phyloP scores from a whole-genome alignment of 495 filamentous ascomycete genomes.

The Monascus purpureus region DNA sequence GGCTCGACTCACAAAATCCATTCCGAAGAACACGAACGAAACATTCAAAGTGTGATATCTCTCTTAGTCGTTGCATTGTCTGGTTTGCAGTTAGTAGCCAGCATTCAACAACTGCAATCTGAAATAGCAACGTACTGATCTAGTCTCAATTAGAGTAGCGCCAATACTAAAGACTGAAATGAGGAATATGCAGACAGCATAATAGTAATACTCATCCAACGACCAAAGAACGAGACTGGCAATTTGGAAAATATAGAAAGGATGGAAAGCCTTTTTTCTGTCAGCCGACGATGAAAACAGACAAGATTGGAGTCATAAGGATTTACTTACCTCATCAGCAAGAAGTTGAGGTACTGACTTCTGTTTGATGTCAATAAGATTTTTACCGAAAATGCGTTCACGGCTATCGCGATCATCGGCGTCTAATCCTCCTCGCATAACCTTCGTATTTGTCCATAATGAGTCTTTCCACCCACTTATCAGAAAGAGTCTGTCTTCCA shows the following conservation, averaged over 20 bases:
- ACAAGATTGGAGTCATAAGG: neutral
- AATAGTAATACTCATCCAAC: slow-evolving; percentile 91
- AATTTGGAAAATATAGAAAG: slow-evolving; percentile 97
- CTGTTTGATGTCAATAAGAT: slow-evolving; percentile 80
- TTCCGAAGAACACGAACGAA: slow-evolving; percentile 86
- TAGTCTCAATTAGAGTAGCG: slow-evolving; percentile 80
- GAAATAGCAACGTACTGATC: slow-evolving; percentile 41
- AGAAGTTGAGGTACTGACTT: slow-evolving; percentile 73
- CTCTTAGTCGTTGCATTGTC: slow-evolving; percentile 82
- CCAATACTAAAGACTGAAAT: slow-evolving; percentile 89
- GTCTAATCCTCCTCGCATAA: slow-evolving; percentile 72
- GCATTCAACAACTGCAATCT: slow-evolving; percentile 6
- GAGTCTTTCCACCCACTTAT: slow-evolving; percentile 90
- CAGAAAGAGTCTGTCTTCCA: slow-evolving; percentile 75
- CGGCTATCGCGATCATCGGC: slow-evolving; percentile 76
- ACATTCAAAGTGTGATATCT: slow-evolving; percentile 90
- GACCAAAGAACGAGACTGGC: slow-evolving; percentile 93
- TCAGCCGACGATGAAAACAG: slow-evolving; percentile 11
- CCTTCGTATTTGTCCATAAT: slow-evolving; percentile 62
- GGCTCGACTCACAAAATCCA: slow-evolving; percentile 65
- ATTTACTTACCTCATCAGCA: slow-evolving; percentile 61
- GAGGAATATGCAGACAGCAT: slow-evolving; percentile 87
- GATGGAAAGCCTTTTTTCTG: slow-evolving; percentile 66
- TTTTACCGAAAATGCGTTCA: slow-evolving; percentile 75
- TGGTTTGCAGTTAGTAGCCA: slow-evolving; percentile 21